A percentile compares a stretch with the other conserved stretches of the same genome.
These are phyloP conservation scores for Aspergillus pseudoglaucus DNA, from an alignment of 2,329 filamentous ascomycete species.

Conservation along the genomic window DNA sequence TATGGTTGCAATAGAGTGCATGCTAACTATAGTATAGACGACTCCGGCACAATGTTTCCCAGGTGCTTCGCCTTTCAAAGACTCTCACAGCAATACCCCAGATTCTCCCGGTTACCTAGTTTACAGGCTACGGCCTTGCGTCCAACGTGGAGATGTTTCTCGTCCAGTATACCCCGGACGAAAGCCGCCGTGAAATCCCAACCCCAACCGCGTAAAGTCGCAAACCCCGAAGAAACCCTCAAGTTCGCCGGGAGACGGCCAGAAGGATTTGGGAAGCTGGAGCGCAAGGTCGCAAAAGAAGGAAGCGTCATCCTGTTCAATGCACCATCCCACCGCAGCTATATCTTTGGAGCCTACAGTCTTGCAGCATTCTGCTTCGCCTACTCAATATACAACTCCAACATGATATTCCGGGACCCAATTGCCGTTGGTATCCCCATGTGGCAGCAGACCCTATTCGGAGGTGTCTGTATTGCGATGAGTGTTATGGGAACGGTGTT, in stretches of 20 bases:
- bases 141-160: slow-evolving; percentile 24
- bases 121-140: slow-evolving; percentile 5
- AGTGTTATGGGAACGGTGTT: slow-evolving; percentile 56
- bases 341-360: slow-evolving; percentile 54
- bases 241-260: slow-evolving; percentile 21
- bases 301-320: slow-evolving; percentile 58
- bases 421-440: slow-evolving; percentile 44
- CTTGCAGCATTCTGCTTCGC: slow-evolving; percentile 49
- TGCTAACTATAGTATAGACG: slow-evolving; percentile 2
- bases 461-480: slow-evolving; percentile 54
- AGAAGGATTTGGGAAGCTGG: slow-evolving; percentile 46
- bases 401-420: slow-evolving; percentile 44
- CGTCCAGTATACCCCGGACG: slow-evolving; percentile 20
- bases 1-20: background rate
- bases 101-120: slow-evolving; percentile 9
- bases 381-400: slow-evolving; percentile 48
- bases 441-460: slow-evolving; percentile 55
- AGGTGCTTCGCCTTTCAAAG: slow-evolving; percentile 21
- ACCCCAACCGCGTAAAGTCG: slow-evolving; percentile 7
- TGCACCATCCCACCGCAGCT: slow-evolving; percentile 57
- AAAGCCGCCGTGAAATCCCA: slow-evolving; percentile 13
- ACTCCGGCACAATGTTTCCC: slow-evolving; percentile 21
- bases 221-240: slow-evolving; percentile 12
- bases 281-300: slow-evolving; percentile 47
- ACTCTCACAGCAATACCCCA: slow-evolving; percentile 21